These are phyloP conservation scores for Arctium minus DNA, from an alignment of 129 eudicot species.

Conservation along the genomic window DNA sequence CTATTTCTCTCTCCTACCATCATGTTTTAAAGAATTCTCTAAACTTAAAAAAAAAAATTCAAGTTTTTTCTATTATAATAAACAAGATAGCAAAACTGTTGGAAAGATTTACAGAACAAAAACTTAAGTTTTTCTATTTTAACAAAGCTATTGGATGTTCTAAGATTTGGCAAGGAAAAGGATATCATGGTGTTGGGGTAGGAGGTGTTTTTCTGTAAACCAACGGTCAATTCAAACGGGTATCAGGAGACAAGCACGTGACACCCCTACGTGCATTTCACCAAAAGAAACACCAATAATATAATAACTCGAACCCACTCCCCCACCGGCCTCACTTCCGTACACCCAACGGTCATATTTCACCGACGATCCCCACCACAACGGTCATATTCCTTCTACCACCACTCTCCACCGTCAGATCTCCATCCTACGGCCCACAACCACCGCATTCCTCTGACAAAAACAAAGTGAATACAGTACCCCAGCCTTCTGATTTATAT, in stretches of 20 bases:
- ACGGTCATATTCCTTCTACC: constrained; percentile 66
- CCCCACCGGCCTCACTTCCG: constrained; percentile 24
- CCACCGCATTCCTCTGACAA: constrained; percentile 19
- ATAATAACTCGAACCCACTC: constrained; percentile 16
- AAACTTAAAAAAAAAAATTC: no score
- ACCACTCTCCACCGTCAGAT: constrained; percentile 55
- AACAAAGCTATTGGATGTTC: no score
- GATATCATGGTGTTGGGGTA: not conserved
- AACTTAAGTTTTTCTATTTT: no score
- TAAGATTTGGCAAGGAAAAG: no score
- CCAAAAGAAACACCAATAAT: not conserved
- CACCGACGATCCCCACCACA: constrained; percentile 36
- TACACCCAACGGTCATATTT: constrained; percentile 65
- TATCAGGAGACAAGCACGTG: constrained; percentile 57
- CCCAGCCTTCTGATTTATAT: constrained; percentile 28
- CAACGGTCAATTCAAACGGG: constrained; percentile 73
- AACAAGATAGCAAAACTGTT: no score
- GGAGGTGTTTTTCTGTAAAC: not conserved
- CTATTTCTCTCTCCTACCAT: no score
- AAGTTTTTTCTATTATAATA: no score
- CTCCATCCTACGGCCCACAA: constrained; percentile 49
- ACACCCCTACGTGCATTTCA: constrained; percentile 29
- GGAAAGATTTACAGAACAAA: no score
- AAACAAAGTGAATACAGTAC: constrained; percentile 7
- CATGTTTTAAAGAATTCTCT: no score